Evolutionary conservation across 306 rosid genomes (phyloP).

Genomic region (Styphnolobium japonicum): DNA sequence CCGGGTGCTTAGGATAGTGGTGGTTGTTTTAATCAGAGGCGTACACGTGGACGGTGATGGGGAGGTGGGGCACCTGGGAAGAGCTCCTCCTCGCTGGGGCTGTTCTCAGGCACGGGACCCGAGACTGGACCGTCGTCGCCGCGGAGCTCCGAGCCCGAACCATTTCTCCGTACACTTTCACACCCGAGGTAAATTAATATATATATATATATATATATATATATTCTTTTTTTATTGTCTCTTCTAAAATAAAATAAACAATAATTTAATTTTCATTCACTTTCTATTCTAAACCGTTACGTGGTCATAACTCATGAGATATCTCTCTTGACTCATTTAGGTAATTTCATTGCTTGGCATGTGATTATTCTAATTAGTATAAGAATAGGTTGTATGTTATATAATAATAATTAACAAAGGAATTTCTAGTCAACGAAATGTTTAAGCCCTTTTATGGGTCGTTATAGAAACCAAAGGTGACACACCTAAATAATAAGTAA

Average conservation of each 20-base stretch:
- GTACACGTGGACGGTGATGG: conserved; percentile 40
- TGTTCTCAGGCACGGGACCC: conserved; percentile 52
- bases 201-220: too few relatives aligned
- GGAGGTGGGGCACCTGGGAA: conserved; percentile 65
- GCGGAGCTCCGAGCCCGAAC: conserved; percentile 57
- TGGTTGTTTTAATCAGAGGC: conserved; percentile 4
- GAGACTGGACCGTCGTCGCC: conserved; percentile 60
- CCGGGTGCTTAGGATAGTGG: conserved; percentile 20
- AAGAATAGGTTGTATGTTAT: too few relatives aligned
- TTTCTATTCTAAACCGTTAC: background rate
- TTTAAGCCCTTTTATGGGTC: background rate
- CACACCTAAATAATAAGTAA: background rate
- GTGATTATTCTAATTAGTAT: background rate
- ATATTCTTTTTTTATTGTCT: background rate
- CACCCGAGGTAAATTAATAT: conserved; percentile 63
- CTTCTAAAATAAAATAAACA: background rate
- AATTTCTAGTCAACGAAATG: background rate
- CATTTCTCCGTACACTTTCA: conserved; percentile 37
- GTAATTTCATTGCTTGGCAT: background rate
- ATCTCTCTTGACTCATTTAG: background rate
- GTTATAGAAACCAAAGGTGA: background rate
- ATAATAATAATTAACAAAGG: too few relatives aligned
- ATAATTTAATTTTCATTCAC: background rate
- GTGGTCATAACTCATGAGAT: background rate
- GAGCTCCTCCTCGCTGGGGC: conserved; percentile 76